Base-by-base conservation (phyloP, 495 filamentous ascomycete species). In the Pseudevernia furfuracea region DNA sequence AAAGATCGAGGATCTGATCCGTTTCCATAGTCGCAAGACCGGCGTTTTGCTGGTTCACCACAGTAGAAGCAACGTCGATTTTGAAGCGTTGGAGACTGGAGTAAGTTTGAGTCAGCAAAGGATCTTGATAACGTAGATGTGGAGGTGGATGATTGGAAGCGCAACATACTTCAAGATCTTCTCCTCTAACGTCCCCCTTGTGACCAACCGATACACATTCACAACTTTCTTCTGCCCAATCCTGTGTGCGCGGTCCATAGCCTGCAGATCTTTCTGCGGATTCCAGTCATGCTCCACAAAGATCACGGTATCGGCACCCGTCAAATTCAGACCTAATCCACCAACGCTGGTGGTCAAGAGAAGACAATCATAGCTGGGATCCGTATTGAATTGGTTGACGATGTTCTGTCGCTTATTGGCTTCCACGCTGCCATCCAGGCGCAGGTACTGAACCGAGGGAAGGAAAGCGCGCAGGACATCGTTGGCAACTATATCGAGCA, bases 211-310 rank as follows among this genome's bases (percentile, higher is more conserved):
- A 74, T 97, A 98, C n/a, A 98, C 94, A 73, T 98, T 98, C 64
- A 98, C 94, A 25, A 97, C 93, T 80, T 97, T 97, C 87, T 97
- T 97, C 79, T 98, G 94, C 7, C 94, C 94, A 68, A 98, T 98
- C 69, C 94, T 87, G 78, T 98, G 94, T 14, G 95, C 94, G 57
- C 94, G 91, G 72, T 98, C 94, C 94, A 98, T 98, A 68, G 94
- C 94, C 74, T 98, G 94, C 69, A 98, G 83, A 76, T 98, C 94
- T 75, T 96, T 96, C 73, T 97, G 95, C 39, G 94, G 94, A 72
- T 98, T 98, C 94, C 94, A 98, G 75, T 98, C 94, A 74, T 98
- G 94, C 76, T 98, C 94, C 34, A 98, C 95, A 71, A 98, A 98
- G 68, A 97, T 98, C 67, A 98, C 94, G 0, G 94, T 98, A 76